Percentiles rank a stretch among this genome's conserved stretches.
These are phyloP conservation scores for Globomyces sp. DNA, from an alignment of 371 early-diverging fungal species.

Conservation along the genomic window DNA sequence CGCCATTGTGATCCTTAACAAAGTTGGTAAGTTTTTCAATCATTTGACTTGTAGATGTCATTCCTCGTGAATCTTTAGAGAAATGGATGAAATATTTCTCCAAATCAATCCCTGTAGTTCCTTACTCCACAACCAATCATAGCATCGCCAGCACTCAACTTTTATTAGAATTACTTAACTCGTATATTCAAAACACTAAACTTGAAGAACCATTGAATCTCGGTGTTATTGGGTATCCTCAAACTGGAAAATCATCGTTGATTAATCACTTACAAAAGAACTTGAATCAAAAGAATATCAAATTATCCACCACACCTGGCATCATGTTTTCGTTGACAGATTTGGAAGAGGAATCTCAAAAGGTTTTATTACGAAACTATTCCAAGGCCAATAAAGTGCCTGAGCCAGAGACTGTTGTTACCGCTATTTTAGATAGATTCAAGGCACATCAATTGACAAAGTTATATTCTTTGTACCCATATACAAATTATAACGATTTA, in stretches of 20 bases:
- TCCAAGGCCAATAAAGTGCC: not conserved
- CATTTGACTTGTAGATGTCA: slow-evolving; percentile 7
- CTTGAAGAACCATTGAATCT: not conserved
- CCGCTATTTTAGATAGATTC: slow-evolving; percentile 3
- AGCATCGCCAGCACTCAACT: not conserved
- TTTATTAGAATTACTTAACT: not conserved
- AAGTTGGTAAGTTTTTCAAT: not conserved
- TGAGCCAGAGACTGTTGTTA: not conserved
- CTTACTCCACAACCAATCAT: not conserved
- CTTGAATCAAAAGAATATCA: too few species aligned
- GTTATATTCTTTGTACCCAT: slow-evolving; percentile 2
- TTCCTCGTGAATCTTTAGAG: not conserved
- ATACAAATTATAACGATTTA: slow-evolving; percentile 9
- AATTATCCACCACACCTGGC: not conserved
- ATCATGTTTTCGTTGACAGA: slow-evolving; percentile 6
- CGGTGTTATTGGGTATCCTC: slow-evolving; percentile 13
- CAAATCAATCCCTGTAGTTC: slow-evolving; percentile 11
- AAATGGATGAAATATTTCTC: slow-evolving; percentile 7
- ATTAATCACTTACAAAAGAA: not conserved
- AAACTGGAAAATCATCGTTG: not conserved
- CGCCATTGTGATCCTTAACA: not conserved
- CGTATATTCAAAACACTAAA: not conserved
- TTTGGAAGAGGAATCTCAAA: not conserved
- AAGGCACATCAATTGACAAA: not conserved
- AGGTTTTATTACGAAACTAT: slow-evolving; percentile 7